These are phyloP conservation scores for Tricholoma flavovirens DNA, from an alignment of 768 basidiomycete genomes.

Conservation along the genomic window DNA sequence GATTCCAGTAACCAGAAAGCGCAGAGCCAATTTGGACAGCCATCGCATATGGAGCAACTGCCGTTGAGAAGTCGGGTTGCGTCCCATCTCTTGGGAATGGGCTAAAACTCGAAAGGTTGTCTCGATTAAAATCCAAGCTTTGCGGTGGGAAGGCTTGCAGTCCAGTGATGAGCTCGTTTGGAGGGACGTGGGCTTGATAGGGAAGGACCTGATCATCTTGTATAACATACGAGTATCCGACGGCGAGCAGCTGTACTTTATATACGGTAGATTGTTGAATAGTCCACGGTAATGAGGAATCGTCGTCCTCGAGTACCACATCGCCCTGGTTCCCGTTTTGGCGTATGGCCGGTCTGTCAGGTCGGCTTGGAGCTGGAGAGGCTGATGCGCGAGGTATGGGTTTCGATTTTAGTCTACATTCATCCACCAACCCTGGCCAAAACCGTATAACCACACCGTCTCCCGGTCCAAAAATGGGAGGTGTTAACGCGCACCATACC, in stretches of 20 bases:
- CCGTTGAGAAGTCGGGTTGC: constrained; percentile 38
- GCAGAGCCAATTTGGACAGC: constrained; percentile 68
- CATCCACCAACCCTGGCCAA: constrained; percentile 72
- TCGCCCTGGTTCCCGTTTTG: constrained; percentile 13
- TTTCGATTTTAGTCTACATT: constrained; percentile 43
- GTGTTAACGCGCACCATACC: constrained; percentile 59
- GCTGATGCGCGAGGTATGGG: constrained; percentile 26
- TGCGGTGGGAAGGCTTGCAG: constrained; percentile 40
- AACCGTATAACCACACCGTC: constrained; percentile 46
- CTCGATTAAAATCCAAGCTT: constrained; percentile 36
- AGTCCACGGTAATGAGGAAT: constrained; percentile 40
- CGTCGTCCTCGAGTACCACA: constrained; percentile 17
- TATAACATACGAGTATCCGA: constrained; percentile 42
- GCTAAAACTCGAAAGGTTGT: constrained; percentile 43
- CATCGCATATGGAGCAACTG: constrained; percentile 58
- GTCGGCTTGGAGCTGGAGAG: constrained; percentile 1
- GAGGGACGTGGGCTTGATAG: constrained; percentile 63
- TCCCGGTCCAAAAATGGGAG: constrained; percentile 38
- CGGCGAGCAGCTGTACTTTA: constrained; percentile 61
- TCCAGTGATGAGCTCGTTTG: constrained; percentile 43
- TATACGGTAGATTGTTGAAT: constrained; percentile 59
- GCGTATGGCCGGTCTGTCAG: not conserved
- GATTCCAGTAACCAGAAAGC: constrained; percentile 60
- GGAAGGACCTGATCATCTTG: constrained; percentile 61
- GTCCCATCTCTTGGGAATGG: constrained; percentile 34